Conservation (phyloP, 2,329 filamentous ascomycete species). For the Tolypocladium amazonense region DNA sequence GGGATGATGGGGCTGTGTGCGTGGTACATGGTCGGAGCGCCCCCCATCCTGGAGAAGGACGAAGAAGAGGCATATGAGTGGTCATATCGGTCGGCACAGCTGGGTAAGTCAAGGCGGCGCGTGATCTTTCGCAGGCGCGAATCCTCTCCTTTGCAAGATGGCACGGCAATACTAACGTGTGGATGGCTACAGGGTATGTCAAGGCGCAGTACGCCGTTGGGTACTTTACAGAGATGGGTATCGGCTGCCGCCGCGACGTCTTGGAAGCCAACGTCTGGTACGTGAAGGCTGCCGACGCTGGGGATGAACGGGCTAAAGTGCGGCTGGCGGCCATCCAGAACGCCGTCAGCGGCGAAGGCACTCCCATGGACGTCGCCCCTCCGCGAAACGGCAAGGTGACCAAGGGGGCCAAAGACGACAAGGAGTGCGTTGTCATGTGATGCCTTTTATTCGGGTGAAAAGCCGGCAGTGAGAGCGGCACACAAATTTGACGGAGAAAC, state of each 20-base stretch:
- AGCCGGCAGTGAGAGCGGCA: not conserved
- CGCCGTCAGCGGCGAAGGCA: slow-evolving; percentile 53
- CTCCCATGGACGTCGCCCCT: slow-evolving; percentile 45
- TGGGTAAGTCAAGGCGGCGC: slow-evolving; percentile 51
- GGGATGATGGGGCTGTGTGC: slow-evolving; percentile 98
- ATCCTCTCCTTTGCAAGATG: not conserved
- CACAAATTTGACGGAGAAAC: not conserved
- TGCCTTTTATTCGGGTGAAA: no score
- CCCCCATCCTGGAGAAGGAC: slow-evolving; percentile 85
- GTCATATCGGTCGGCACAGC: slow-evolving; percentile 76
- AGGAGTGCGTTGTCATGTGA: slow-evolving; percentile 49
- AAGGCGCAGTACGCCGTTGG: slow-evolving; percentile 90
- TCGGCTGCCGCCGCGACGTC: slow-evolving; percentile 88
- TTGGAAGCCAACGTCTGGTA: slow-evolving; percentile 98
- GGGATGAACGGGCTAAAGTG: slow-evolving; percentile 81
- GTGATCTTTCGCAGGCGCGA: not conserved
- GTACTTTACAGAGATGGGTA: slow-evolving; percentile 98
- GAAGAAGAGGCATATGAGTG: slow-evolving; percentile 95
- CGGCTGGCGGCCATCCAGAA: slow-evolving; percentile 77
- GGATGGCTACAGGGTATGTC: slow-evolving; percentile 39
- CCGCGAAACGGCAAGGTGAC: slow-evolving; percentile 39
- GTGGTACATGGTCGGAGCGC: slow-evolving; percentile 95
- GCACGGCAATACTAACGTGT: not conserved
- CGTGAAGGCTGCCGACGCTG: slow-evolving; percentile 84
- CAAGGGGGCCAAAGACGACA: slow-evolving; percentile 39